Evolutionary conservation across 768 basidiomycete species (phyloP), one percentile per base, ranked within the genome.

Genomic region (Pleurotus eryngii): DNA sequence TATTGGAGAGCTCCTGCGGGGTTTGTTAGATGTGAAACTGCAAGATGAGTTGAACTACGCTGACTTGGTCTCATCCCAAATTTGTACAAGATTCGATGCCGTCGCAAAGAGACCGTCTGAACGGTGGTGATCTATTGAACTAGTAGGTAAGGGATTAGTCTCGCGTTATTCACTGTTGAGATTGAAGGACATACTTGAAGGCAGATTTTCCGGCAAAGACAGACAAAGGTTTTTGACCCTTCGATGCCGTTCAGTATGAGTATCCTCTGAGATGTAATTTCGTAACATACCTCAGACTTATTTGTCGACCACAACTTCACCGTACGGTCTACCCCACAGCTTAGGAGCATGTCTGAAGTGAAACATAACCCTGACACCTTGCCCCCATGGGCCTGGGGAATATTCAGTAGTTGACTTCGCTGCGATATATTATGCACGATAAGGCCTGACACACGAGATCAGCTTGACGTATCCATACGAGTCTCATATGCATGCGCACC

Each of bases 41-140:
- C 26, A 42, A 18, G 27, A 39, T 14, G 42, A 43, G 46, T 35
- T 42, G 35, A 30, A 26, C 45, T 35, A 1, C 22, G 65, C 85
- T n/a, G 56, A 93, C 91, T 93, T 93, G 38, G 89, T 95, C 72
- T 98, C 94, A 64, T 99, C 97, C 97, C 97, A 99, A 62, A 99
- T 81, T 69, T 98, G 96, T 5, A 99, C 95, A 48, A 83, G 81
- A 63, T 89, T 92, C 0, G 94, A 96, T 2, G 94, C 95, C 0
- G 96, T 95, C 0, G 95, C 96, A 64, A 99, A 99, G 3, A 94
- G 71, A n/a, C 88, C 78, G 57, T 95, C 90, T 37, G 84, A 83
- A 46, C 89, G 82, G 68, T 98, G 97, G 67, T 98, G 97, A 64
- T 98, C 94, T 71, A 99, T 91, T 45, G 90, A 89, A 66, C 95